Evolutionary conservation across 495 filamentous ascomycete genomes (phyloP), one percentile per base, ranked within the genome.

Genomic region (Sabuloglossum arenarium): DNA sequence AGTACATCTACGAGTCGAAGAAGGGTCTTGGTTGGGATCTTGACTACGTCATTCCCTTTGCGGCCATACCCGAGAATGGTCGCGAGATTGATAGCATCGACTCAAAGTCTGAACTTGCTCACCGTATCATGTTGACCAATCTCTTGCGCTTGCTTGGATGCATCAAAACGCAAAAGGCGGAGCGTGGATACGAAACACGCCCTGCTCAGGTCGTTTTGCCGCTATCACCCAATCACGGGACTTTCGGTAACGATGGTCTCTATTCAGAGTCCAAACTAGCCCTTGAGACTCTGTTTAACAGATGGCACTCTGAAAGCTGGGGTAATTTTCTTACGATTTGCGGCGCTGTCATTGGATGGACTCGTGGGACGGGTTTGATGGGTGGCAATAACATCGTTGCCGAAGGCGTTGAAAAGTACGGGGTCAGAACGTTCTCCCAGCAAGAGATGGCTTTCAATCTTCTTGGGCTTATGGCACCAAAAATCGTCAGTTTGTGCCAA

Each of bases 391-490:
- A 99, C 67, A 80, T 94, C 65, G 88, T 96, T 56, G 93, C 91
- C 6, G 89, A 97, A 68, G 93, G 90, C 51, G 84, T 99, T 55
- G 91, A 99, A 71, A 84, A 83, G 60, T 88, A 90, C 63, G 91
- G 91, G 64, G 93, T 97, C 16, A 86, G 93, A 59, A 99, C 91
- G 4, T 99, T 99, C 73, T 96, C 90, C 19, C 93, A 97, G 71
- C 87, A 93, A 62, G 91, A 99, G 69, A 99, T 99, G 91, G 91
- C 91, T 3, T 97, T 99, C 77, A 99, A 97, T 68, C 71, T 99
- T 55, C 80, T 99, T 37, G 90, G 91, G 56, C 79, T 99, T 50
- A 96, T 99, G 91, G 80, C 90, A 4, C 88, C 91, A 9, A 78
- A 82, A 25, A 85, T 99, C 59, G 89, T 94, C 61, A 88, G 97